phyloP scores from a whole-genome alignment of 108 stramenopile species.

The Chaetoceros tenuissimus region DNA sequence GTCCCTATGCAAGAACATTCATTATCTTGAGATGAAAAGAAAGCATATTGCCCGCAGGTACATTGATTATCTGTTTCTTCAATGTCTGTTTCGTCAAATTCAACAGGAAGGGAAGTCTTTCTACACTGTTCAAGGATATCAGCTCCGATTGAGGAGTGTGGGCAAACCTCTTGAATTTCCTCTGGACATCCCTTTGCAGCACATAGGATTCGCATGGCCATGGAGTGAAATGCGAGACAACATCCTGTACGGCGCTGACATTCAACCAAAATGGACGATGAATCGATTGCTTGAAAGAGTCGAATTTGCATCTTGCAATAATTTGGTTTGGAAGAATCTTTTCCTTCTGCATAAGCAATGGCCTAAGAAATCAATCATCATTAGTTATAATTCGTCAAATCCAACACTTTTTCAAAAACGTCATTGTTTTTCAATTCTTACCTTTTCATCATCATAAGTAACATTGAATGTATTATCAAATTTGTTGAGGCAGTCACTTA shows the following conservation, averaged over 20 bases:
- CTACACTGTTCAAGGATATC: too few relatives aligned
- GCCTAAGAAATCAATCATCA: not conserved
- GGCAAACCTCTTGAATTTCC: too few relatives aligned
- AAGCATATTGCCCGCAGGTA: too few relatives aligned
- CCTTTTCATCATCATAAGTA: not conserved
- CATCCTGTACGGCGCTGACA: not conserved
- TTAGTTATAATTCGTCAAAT: not conserved
- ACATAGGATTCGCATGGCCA: not conserved
- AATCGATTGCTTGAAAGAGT: not conserved
- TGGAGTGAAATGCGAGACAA: not conserved
- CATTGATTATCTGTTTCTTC: too few relatives aligned
- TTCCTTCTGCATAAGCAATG: not conserved
- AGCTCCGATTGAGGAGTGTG: too few relatives aligned
- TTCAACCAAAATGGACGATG: not conserved
- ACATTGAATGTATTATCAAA: not conserved
- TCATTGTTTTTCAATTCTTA: not conserved
- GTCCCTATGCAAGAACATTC: too few relatives aligned
- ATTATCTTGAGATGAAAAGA: too few relatives aligned
- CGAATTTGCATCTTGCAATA: not conserved
- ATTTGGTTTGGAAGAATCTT: not conserved
- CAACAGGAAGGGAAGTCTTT: too few relatives aligned
- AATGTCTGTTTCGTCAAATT: too few relatives aligned
- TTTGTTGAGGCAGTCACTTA: not conserved
- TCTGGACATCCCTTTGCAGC: not conserved
- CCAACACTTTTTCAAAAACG: not conserved